Percentiles rank a stretch among this genome's conserved stretches.
Evolutionary conservation across 1,284 basidiomycete species (phyloP).

Genomic region (Ustanciosporium gigantosporum): DNA sequence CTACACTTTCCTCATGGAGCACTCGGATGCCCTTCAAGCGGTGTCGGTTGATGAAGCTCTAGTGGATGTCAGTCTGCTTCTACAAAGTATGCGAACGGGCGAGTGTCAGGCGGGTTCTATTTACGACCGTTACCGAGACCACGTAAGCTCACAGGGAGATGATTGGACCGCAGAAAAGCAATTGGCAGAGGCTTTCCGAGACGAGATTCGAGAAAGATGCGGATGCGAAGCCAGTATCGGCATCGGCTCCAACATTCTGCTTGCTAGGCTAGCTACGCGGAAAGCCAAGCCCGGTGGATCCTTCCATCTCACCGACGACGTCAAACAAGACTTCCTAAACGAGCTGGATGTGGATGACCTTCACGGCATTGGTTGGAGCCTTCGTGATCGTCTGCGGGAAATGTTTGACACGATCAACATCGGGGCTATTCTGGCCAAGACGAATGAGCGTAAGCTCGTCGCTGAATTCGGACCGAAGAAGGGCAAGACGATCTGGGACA

Average conservation of each 20-base stretch:
- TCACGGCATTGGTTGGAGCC: slow-evolving; percentile 77
- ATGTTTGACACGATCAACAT: slow-evolving; percentile 76
- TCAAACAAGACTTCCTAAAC: slow-evolving; percentile 66
- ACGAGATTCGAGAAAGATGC: slow-evolving; percentile 74
- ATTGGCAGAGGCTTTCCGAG: slow-evolving; percentile 79
- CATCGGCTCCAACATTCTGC: slow-evolving; percentile 84
- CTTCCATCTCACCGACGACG: slow-evolving; percentile 73
- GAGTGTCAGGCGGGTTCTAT: slow-evolving; percentile 8
- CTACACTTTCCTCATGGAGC: slow-evolving; percentile 85
- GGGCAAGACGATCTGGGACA: slow-evolving; percentile 82
- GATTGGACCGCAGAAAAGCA: slow-evolving; percentile 46
- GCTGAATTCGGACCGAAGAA: slow-evolving; percentile 78
- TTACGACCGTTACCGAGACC: slow-evolving; percentile 16
- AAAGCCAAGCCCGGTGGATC: slow-evolving; percentile 86
- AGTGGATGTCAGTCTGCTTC: slow-evolving; percentile 78
- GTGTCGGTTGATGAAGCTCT: slow-evolving; percentile 95
- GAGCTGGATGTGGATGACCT: slow-evolving; percentile 82
- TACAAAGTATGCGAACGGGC: slow-evolving; percentile 59
- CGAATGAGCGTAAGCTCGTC: slow-evolving; percentile 27
- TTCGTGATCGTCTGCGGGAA: slow-evolving; percentile 64
- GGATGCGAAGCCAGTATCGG: slow-evolving; percentile 83
- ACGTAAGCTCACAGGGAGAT: slow-evolving; percentile 25
- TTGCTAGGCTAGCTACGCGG: slow-evolving; percentile 87
- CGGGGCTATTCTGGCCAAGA: slow-evolving; percentile 65
- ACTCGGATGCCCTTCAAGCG: slow-evolving; percentile 88